Conservation (phyloP, 2,329 filamentous ascomycete species). For the Sporothrix brasiliensis region DNA sequence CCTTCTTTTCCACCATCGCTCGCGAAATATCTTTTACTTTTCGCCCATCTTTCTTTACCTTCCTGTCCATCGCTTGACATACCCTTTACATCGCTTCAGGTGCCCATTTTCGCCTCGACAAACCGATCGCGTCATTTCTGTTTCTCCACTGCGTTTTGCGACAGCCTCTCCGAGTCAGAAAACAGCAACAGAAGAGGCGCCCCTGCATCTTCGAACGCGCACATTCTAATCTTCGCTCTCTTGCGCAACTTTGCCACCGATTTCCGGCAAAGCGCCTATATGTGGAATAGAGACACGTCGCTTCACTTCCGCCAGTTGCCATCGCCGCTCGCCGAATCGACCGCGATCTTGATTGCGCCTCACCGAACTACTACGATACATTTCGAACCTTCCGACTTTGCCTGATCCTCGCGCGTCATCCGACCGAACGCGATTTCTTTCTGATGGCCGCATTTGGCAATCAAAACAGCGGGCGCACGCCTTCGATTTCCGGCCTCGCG, state of each 20-base stretch:
- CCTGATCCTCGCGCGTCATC: not conserved
- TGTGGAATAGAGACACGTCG: not conserved
- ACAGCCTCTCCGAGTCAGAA: constrained; percentile 13
- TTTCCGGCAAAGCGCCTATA: not conserved
- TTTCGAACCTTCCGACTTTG: not conserved
- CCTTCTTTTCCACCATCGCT: constrained; percentile 15
- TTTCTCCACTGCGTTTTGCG: constrained; percentile 31
- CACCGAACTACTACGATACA: not conserved
- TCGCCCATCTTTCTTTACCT: not conserved
- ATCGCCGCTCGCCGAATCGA: not conserved
- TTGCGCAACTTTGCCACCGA: not conserved
- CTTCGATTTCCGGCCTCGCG: not conserved
- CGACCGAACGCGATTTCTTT: not conserved
- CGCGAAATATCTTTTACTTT: constrained; percentile 4
- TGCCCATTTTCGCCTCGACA: constrained; percentile 12
- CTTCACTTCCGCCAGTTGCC: not conserved
- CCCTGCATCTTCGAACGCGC: not conserved
- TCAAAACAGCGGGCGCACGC: not conserved
- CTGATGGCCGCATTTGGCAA: constrained; percentile 1
- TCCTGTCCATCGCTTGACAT: not conserved
- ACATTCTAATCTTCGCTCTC: constrained; percentile 2
- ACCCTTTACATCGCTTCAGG: not conserved
- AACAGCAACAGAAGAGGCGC: not conserved
- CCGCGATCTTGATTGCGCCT: not conserved
- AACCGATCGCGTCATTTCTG: constrained; percentile 23